Base-by-base conservation (phyloP, 163 green algal species). In the Scenedesmus sp. region DNA sequence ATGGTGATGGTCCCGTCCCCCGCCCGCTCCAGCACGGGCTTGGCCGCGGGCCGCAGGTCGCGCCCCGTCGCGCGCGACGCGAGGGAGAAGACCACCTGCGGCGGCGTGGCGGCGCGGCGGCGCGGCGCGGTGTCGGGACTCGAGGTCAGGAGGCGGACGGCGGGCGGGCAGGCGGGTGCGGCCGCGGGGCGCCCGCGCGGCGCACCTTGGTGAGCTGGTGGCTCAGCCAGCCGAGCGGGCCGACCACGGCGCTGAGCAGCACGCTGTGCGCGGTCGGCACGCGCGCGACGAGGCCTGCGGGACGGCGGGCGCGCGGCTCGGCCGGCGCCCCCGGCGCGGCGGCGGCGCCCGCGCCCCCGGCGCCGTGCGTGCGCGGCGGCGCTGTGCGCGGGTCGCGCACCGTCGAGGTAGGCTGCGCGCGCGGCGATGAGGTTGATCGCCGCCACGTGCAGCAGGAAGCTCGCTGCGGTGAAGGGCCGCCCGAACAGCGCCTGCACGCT, bases 381-480 rank as follows among this genome's bases (percentile, higher is more conserved):
- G 24, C 31, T 6, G 29, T 24, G 7, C 5, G 34, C 26, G 22
- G 18, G 2, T 31, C 58, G 28, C 69, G 53, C 69, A 92, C 89
- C 90, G 69, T 94, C 65, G 2, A 93, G 36, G 73, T 89, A 94
- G 7, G 84, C 60, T 5, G 34, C 70, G 28, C 91, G 65, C 3
- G 89, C 94, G 1, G 90, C 83, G 83, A 98, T 95, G 20, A 98
- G 70, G 81, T 98, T 96, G 75, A 98, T 89, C 29, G 85, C 83
- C 42, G 94, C 60, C 7, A 98, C 67, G 72, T 98, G 94, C 39
- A 97, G 75, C 89, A 94, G 91, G 20, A 94, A 85, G 3, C 88
- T 95, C 13, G 94, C 90, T 1, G 94, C 88, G 15, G 93, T 97
- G 26, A 83, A 66, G 18, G 86, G 63, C 17, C 93, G 84, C 4